Evolutionary conservation across 805 yeast genomes (phyloP).

Genomic region (Kazachstania kunashirensis): DNA sequence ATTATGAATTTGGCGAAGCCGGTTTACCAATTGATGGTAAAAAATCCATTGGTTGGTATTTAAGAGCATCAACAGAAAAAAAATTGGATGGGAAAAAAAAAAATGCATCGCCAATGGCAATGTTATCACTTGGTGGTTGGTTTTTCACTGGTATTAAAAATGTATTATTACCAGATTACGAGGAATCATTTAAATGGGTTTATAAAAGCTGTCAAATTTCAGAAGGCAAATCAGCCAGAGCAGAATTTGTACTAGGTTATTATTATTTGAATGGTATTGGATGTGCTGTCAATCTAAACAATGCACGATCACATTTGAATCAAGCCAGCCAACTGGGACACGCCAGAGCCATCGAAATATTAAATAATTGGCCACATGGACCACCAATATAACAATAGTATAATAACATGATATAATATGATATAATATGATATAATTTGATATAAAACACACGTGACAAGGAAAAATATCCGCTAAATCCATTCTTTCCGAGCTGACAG

Average conservation of each 20-base stretch:
- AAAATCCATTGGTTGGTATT: constrained; percentile 64
- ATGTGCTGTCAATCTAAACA: constrained; percentile 33
- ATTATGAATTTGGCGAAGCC: constrained; percentile 60
- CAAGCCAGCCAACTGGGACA: constrained; percentile 58
- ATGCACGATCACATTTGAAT: constrained; percentile 42
- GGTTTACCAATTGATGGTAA: constrained; percentile 44
- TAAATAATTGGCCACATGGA: no score
- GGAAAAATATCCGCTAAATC: no score
- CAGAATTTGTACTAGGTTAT: constrained; percentile 60
- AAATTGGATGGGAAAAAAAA: constrained; percentile 31
- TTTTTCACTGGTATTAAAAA: constrained; percentile 58
- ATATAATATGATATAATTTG: no score
- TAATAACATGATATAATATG: no score
- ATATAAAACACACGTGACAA: no score
- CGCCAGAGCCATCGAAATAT: constrained; percentile 38
- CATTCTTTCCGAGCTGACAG: no score
- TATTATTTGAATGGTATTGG: constrained; percentile 61
- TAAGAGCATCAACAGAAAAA: constrained; percentile 42
- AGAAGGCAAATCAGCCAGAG: constrained; percentile 48
- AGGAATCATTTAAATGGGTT: constrained; percentile 63
- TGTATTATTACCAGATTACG: constrained; percentile 44
- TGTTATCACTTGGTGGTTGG: constrained; percentile 71
- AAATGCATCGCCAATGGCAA: constrained; percentile 45
- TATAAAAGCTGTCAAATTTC: constrained; percentile 37
- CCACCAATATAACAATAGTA: no score